These are phyloP conservation scores for Colletotrichum cordylinicola DNA, from an alignment of 2,329 filamentous ascomycete genomes.

Conservation along the genomic window DNA sequence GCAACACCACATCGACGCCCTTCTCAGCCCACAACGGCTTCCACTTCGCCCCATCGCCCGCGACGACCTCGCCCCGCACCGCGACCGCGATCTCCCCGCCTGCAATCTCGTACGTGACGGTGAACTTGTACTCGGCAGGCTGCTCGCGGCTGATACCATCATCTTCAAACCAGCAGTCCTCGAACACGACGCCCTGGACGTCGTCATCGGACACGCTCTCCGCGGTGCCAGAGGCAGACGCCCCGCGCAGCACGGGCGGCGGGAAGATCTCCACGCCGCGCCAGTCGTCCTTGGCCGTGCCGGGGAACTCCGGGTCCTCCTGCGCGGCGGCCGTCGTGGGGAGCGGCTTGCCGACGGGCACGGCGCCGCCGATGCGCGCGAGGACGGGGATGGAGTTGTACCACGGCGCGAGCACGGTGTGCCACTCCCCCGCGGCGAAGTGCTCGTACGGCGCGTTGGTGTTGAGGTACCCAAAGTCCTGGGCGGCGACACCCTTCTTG, in stretches of 20 bases:
- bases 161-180: slow-evolving; percentile 43
- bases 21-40: slow-evolving; percentile 3
- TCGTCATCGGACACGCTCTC: not conserved
- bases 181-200: slow-evolving; percentile 28
- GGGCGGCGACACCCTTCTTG: slow-evolving; percentile 45
- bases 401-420: slow-evolving; percentile 45
- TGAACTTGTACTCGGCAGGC: slow-evolving; percentile 11
- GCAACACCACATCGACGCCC: slow-evolving; percentile 9
- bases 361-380: slow-evolving; percentile 41
- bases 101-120: not conserved
- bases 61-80: not conserved
- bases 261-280: slow-evolving; percentile 50
- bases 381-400: slow-evolving; percentile 45
- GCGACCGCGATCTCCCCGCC: not conserved
- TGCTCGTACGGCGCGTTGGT: slow-evolving; percentile 66
- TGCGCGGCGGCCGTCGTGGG: slow-evolving; percentile 40
- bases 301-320: slow-evolving; percentile 42
- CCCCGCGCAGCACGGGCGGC: slow-evolving; percentile 24
- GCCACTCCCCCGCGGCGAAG: slow-evolving; percentile 49
- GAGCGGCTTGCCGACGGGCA: slow-evolving; percentile 42
- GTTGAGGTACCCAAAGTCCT: slow-evolving; percentile 66
- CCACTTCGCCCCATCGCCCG: not conserved
- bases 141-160: slow-evolving; percentile 35
- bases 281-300: slow-evolving; percentile 45
- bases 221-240: slow-evolving; percentile 2